These are phyloP conservation scores for Cyberlindnera maritima DNA, from an alignment of 805 yeast genomes.

Conservation along the genomic window DNA sequence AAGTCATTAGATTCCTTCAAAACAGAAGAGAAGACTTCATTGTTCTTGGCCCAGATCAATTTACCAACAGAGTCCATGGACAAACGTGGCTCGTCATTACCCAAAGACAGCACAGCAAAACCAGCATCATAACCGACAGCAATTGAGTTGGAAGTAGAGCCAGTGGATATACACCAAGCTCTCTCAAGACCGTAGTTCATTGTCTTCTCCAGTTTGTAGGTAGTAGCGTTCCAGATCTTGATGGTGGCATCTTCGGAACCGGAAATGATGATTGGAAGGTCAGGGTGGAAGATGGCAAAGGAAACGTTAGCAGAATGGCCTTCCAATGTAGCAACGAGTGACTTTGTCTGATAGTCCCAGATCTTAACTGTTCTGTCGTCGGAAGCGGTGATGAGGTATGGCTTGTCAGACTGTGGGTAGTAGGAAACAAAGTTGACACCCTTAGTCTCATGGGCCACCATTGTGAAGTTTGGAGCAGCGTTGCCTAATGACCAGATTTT, in stretches of 20 bases:
- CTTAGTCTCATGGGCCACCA: slow-evolving; percentile 85
- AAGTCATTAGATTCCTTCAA: slow-evolving; percentile 66
- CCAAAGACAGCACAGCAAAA: slow-evolving; percentile 80
- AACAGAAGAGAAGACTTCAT: slow-evolving; percentile 79
- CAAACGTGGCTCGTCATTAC: slow-evolving; percentile 90
- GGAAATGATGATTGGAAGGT: slow-evolving; percentile 87
- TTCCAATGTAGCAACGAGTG: slow-evolving; percentile 89
- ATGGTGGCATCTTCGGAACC: slow-evolving; percentile 97
- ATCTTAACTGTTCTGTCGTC: slow-evolving; percentile 87
- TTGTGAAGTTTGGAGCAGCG: slow-evolving; percentile 83
- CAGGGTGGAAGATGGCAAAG: slow-evolving; percentile 98
- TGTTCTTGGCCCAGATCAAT: slow-evolving; percentile 83
- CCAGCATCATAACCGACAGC: slow-evolving; percentile 97
- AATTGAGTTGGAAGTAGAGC: slow-evolving; percentile 67
- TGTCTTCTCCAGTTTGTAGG: slow-evolving; percentile 91
- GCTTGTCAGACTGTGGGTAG: slow-evolving; percentile 96
- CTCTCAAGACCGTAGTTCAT: slow-evolving; percentile 90
- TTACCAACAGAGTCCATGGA: slow-evolving; percentile 94
- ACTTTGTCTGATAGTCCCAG: slow-evolving; percentile 97
- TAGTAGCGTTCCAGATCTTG: slow-evolving; percentile 91
- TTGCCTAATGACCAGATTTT: slow-evolving; percentile 96
- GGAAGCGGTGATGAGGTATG: slow-evolving; percentile 86
- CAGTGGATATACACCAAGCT: slow-evolving; percentile 90
- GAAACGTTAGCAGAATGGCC: slow-evolving; percentile 95
- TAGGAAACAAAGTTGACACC: slow-evolving; percentile 97